Base-by-base conservation (phyloP, 2,329 filamentous ascomycete species). In the Penicillium thymicola region DNA sequence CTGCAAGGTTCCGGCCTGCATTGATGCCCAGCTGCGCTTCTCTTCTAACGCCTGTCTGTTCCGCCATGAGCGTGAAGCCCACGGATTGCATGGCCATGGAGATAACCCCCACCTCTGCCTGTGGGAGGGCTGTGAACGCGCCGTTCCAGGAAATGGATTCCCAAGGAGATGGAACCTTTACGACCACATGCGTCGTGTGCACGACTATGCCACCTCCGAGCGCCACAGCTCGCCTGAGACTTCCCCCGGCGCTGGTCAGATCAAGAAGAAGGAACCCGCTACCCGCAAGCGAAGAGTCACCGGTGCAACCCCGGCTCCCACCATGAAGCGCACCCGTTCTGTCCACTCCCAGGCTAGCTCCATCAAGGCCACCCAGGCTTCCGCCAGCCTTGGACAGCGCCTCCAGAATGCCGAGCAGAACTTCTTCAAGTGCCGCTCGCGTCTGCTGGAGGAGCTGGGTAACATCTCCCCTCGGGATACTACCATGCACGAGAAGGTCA, bases 101-200 rank as follows among this genome's bases (percentile, higher is more conserved):
- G 89, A 93, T 69, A 93, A 95, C 76, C 92, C 93, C 14, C 92
- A 93, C 72, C 84, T 94, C 50, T 97, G 93, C 83, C 85, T 87
- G 58, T 94, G 93, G 75, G 82, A 88, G 28, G 91, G 90, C 59
- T 97, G 93, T 70, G 92, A 97, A 70, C 88, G 93, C 62, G 86
- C 90, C 56, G 80, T 88, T 34, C 80, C 84, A 25, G 92, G 91
- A 67, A 91, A 93, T 72, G 93, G 93, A 66, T 97, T 97, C 71
- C 93, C 92, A 37, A 88, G 93, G 67, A 88, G 92, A 68, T 97
- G 94, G 90, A 97, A 97, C 77, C 84, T 96, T 52, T 87, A 89
- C 75, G 93, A 97, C 77, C 93, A 97, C 81, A 97, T 97, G 92
- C 90, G 91, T 78, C 88, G 93, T 60, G 92, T 97, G 8, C 93